phyloP scores from a whole-genome alignment of 305 asterid species.

The Fraxinus greggii region DNA sequence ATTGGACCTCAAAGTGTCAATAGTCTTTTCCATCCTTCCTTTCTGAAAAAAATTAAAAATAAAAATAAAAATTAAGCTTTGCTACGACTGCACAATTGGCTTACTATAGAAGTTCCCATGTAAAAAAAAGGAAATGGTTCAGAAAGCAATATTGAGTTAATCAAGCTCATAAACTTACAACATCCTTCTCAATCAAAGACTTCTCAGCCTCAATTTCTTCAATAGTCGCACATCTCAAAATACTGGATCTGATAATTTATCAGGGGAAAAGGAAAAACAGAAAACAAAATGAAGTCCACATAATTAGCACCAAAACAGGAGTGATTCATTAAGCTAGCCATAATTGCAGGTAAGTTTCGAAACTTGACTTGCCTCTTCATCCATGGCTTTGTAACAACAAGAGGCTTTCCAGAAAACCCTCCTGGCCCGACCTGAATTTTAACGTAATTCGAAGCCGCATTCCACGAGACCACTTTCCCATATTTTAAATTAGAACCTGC shows the following conservation, averaged over 20 bases:
- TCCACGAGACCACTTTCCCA: constrained; percentile 41
- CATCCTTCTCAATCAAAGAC: constrained; percentile 67
- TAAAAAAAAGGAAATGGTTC: background rate
- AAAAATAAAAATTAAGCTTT: background rate
- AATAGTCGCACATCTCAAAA: constrained; percentile 67
- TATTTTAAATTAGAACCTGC: constrained; percentile 41
- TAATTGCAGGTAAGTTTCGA: background rate
- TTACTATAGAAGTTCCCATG: background rate
- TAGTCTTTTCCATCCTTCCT: constrained; percentile 87
- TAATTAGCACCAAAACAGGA: background rate
- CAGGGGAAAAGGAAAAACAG: constrained; percentile 11
- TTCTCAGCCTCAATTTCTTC: constrained; percentile 94
- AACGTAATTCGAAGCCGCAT: constrained; percentile 62
- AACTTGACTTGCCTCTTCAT: constrained; percentile 48
- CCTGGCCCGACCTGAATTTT: constrained; percentile 46
- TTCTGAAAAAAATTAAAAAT: constrained; percentile 39
- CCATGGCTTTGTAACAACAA: constrained; percentile 32
- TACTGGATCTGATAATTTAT: constrained; percentile 51
- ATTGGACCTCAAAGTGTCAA: constrained; percentile 64
- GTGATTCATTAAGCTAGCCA: background rate
- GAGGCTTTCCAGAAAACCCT: constrained; percentile 41
- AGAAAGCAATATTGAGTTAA: background rate
- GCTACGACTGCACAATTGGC: constrained; percentile 1
- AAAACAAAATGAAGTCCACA: background rate
- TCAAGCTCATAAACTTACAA: constrained; percentile 40